phyloP scores from a whole-genome alignment of 768 basidiomycete species.

The Suillus tomentosus region DNA sequence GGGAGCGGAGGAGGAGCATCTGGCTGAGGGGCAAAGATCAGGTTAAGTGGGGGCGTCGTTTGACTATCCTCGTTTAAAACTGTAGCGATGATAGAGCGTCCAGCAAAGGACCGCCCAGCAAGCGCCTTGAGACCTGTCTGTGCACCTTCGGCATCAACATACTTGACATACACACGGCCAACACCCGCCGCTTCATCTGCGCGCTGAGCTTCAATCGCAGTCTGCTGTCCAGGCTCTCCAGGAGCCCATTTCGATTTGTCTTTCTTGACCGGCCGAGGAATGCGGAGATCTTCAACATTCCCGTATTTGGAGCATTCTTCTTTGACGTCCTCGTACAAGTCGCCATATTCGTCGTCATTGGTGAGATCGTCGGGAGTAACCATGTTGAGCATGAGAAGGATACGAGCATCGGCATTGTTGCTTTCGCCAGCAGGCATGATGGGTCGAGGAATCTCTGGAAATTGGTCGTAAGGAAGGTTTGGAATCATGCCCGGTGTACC shows the following conservation, averaged over 20 bases:
- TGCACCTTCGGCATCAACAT: conserved; percentile 60
- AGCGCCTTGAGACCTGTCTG: conserved; percentile 77
- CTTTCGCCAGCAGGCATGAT: conserved; percentile 85
- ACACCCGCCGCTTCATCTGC: conserved; percentile 91
- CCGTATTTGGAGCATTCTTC: conserved; percentile 87
- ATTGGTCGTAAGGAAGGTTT: conserved; percentile 74
- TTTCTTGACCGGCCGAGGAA: conserved; percentile 88
- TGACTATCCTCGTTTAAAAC: conserved; percentile 81
- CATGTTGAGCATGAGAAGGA: conserved; percentile 99
- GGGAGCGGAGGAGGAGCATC: conserved; percentile 82
- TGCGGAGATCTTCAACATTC: conserved; percentile 77
- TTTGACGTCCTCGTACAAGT: conserved; percentile 92
- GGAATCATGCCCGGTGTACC: conserved; percentile 61
- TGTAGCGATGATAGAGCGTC: conserved; percentile 85
- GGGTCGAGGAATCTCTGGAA: conserved; percentile 82
- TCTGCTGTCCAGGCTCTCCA: conserved; percentile 60
- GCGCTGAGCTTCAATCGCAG: conserved; percentile 66
- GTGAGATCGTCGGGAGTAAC: conserved; percentile 89
- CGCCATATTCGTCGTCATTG: conserved; percentile 90
- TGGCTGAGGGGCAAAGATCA: conserved; percentile 85
- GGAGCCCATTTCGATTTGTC: conserved; percentile 77
- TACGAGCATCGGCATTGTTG: conserved; percentile 64
- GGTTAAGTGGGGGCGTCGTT: conserved; percentile 77
- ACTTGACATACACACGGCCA: conserved; percentile 95
- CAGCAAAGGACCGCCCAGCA: conserved; percentile 88